Base-by-base conservation (phyloP, 371 early-diverging fungal genomes). In the Syncephalastrum contaminatum region DNA sequence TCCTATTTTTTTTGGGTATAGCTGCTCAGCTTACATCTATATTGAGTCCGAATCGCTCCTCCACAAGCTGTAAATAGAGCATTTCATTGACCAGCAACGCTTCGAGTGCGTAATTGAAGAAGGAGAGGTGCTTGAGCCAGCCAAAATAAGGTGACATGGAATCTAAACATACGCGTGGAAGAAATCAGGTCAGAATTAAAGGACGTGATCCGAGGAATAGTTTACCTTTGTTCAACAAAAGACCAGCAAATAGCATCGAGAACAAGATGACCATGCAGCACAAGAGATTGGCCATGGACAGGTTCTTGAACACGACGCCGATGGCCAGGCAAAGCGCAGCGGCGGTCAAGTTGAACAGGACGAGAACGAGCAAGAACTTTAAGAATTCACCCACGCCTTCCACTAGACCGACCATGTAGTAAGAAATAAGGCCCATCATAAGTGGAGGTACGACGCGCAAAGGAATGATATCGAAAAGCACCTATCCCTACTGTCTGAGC, bases 31-130 rank as follows among this genome's bases (percentile, higher is more conserved):
- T 60, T 67, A 82, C 85, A 63, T 92, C 89, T 49, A 95, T 92
- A 48, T 83, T 81, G 1, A 93, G 68, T 1, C 94, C 94, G 64
- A 84, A 88, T 42, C 92, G 81, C 48, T 87, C 85, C 49, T 94
- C 95, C 12, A 82, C 79, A 39, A 97, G 69, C 51, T 87, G 88
- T 7, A 94, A 59, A 27, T 88, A 85, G 0, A 85, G 69, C 51
- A 95, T 71, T 66, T 95, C 95, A 61, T 94, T 95, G 44, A 93
- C 93, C 3, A 92, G 73, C 49, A 94, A 67, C 0, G 94, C 92
- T 62, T 97, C 97, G 43, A 93, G 81, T 1, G 93, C 94, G 72
- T 88, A 88, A 55, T 93, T 91, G 66, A 94, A 97, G 62, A 93
- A 89, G 0, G 91, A 90, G 3, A 92, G 51, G 49, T 90, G 83